Percentiles rank a stretch among this genome's conserved stretches.
These are phyloP conservation scores for Aspergillus thermomutatus DNA, from an alignment of 2,329 filamentous ascomycete species.

Conservation along the genomic window DNA sequence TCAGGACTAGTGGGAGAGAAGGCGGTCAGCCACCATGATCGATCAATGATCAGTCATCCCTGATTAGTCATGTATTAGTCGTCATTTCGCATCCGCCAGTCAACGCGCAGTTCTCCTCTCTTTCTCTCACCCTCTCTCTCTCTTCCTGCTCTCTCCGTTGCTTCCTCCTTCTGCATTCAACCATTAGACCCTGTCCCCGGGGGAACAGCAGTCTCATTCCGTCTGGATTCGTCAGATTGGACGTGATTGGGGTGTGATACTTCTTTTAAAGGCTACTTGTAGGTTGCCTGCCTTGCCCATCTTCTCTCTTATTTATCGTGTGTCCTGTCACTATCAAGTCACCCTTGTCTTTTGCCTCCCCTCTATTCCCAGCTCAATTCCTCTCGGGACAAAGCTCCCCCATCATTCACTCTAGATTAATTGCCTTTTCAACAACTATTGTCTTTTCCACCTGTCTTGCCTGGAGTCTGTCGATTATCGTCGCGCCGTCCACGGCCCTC, in stretches of 20 bases:
- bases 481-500: conserved; percentile 18
- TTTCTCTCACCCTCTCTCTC: conserved; percentile 1
- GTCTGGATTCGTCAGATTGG: conserved; percentile 16
- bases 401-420: conserved; percentile 6
- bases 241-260: conserved; percentile 11
- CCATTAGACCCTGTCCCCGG: conserved; percentile 1
- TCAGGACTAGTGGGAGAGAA: neutral
- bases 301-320: conserved; percentile 19
- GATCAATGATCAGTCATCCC: neutral
- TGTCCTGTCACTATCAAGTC: conserved; percentile 9
- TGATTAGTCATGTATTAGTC: neutral
- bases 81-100: neutral
- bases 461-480: conserved; percentile 14
- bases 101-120: neutral
- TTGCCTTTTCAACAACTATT: conserved; percentile 11
- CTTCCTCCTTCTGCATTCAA: neutral
- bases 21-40: neutral
- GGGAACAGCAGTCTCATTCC: conserved; percentile 9
- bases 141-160: neutral
- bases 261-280: conserved; percentile 39
- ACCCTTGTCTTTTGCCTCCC: conserved; percentile 16
- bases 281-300: conserved; percentile 37
- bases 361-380: conserved; percentile 16
- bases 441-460: conserved; percentile 13
- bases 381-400: conserved; percentile 3